Percentiles rank a stretch among this genome's conserved stretches.
Conservation (phyloP, 2,329 filamentous ascomycete genomes). For the Talaromyces sp. region DNA sequence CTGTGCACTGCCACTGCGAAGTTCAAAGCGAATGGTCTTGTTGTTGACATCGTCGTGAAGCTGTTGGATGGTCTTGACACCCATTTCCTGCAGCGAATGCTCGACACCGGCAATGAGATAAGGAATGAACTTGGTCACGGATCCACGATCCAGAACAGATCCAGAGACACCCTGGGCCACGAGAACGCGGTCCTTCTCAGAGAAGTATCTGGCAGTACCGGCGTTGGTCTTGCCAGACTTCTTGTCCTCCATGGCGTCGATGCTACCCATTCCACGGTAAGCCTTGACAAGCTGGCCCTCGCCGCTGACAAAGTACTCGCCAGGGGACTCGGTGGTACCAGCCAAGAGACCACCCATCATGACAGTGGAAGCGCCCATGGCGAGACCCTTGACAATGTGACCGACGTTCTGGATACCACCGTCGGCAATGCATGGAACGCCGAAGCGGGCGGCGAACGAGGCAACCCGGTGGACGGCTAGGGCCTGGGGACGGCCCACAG, state of each 20-base stretch:
- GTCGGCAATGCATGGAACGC: constrained; percentile 95
- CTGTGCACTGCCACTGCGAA: constrained; percentile 89
- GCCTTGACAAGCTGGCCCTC: constrained; percentile 99
- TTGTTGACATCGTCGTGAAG: constrained; percentile 69
- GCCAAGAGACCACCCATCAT: constrained; percentile 99
- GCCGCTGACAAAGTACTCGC: constrained; percentile 90
- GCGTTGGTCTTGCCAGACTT: constrained; percentile 77
- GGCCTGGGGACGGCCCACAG: constrained; percentile 92
- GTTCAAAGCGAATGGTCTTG: constrained; percentile 82
- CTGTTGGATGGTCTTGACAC: constrained; percentile 70
- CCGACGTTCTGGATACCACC: constrained; percentile 97
- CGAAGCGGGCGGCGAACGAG: constrained; percentile 83
- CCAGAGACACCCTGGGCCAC: constrained; percentile 96
- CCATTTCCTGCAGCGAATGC: constrained; percentile 95
- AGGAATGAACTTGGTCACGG: constrained; percentile 89
- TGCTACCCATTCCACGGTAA: constrained; percentile 97
- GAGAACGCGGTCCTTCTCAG: constrained; percentile 87
- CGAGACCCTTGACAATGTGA: constrained; percentile 97
- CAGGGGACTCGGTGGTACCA: constrained; percentile 94
- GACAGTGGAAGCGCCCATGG: constrained; percentile 87
- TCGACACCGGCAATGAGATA: constrained; percentile 94
- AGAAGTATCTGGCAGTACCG: constrained; percentile 96
- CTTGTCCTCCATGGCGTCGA: constrained; percentile 99
- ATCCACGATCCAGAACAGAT: constrained; percentile 53
- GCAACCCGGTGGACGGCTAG: constrained; percentile 87